A percentile compares a stretch with the other conserved stretches of the same genome.
phyloP scores from a whole-genome alignment of 768 basidiomycete species.

The Leccinum sublutescens region DNA sequence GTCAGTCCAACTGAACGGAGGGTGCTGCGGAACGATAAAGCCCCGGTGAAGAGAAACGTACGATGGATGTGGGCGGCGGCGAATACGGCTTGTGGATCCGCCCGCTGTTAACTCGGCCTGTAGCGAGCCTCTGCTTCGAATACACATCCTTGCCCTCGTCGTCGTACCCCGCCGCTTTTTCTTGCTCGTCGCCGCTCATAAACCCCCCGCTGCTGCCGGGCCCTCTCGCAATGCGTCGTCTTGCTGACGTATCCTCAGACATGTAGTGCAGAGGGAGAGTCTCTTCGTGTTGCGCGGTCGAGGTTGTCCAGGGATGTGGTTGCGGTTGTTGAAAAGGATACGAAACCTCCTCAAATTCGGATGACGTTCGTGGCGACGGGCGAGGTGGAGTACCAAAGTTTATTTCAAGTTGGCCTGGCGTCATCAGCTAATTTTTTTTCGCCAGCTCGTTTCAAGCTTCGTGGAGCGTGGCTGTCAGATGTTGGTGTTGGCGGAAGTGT shows the following conservation, averaged over 20 bases:
- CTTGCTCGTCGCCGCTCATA: constrained; percentile 27
- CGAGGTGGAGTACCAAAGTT: constrained; percentile 63
- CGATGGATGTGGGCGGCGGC: constrained; percentile 66
- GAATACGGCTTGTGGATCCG: constrained; percentile 56
- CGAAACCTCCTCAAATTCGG: constrained; percentile 70
- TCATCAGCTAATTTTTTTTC: constrained; percentile 45
- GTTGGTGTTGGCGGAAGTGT: background rate
- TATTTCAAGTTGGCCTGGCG: constrained; percentile 64
- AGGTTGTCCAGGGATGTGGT: constrained; percentile 29
- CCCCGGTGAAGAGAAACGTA: constrained; percentile 31
- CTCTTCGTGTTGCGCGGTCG: constrained; percentile 33
- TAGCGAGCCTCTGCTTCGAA: constrained; percentile 43
- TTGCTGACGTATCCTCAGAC: constrained; percentile 46
- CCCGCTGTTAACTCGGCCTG: constrained; percentile 51
- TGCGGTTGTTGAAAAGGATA: constrained; percentile 46
- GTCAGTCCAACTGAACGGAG: background rate
- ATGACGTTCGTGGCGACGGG: constrained; percentile 48
- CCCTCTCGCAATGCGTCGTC: constrained; percentile 43
- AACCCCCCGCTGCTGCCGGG: constrained; percentile 33
- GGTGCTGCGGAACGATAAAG: constrained; percentile 11
- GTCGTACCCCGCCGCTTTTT: constrained; percentile 39
- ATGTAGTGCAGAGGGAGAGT: constrained; percentile 53
- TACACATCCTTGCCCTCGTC: constrained; percentile 70
- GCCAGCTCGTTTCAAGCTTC: constrained; percentile 4
- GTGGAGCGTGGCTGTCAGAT: background rate